Evolutionary conservation across 2,329 filamentous ascomycete genomes (phyloP).

Genomic region (Aspergillus candidus): DNA sequence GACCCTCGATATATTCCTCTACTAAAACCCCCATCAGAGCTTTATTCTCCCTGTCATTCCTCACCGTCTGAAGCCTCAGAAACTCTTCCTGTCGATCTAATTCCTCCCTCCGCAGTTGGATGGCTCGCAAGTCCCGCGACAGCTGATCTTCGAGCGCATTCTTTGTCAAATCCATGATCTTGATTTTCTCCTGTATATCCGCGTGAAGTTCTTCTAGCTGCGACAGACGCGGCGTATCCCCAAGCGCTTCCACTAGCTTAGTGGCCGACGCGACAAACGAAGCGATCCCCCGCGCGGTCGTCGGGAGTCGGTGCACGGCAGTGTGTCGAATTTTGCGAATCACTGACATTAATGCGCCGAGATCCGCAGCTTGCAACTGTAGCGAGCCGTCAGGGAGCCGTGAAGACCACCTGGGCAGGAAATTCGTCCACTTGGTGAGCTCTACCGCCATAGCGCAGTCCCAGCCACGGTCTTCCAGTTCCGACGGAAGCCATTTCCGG

Average conservation of each 20-base stretch:
- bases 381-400: neutral
- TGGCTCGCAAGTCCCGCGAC: neutral
- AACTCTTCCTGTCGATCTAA: neutral
- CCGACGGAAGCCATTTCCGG: neutral
- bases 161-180: neutral
- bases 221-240: neutral
- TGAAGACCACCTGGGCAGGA: neutral
- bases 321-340: neutral
- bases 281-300: neutral
- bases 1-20: neutral
- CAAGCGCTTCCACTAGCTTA: neutral
- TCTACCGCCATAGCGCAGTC: conserved; percentile 4
- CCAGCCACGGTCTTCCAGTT: neutral
- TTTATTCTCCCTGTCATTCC: neutral
- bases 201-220: conserved; percentile 1
- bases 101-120: neutral
- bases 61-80: neutral
- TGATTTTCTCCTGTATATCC: conserved; percentile 1
- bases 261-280: neutral
- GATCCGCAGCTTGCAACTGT: neutral
- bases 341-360: neutral
- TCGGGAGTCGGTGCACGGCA: conserved; percentile 4
- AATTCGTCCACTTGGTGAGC: conserved; percentile 1
- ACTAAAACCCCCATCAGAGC: neutral
- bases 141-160: conserved; percentile 1